Base-by-base conservation (phyloP, 768 basidiomycete genomes). In the Tulasnella sp. region DNA sequence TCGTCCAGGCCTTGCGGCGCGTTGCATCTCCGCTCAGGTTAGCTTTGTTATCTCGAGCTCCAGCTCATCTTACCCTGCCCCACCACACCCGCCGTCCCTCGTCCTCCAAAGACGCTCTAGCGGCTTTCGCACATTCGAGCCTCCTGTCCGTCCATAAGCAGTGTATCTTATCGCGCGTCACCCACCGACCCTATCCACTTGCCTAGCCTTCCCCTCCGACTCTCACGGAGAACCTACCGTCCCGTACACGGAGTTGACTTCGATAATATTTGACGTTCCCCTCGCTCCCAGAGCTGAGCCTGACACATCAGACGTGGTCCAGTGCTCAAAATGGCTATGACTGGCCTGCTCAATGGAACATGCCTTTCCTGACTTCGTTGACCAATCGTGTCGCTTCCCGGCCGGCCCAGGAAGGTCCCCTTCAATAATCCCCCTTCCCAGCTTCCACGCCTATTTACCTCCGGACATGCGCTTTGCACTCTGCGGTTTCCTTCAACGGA, bases 361-460 rank as follows among this genome's bases (percentile, higher is more conserved):
- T 64, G 60, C n/a, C 60, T 28, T 18, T 18, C 24, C 64, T 31
- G 28, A 5, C 24, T n/a, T 31, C 28, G 9, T 14, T 12, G 34
- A 20, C 64, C 64, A 69, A 69, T 69, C 64, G 28, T 22, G 2
- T 69, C 34, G 31, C 31, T 20, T 69, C 5, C 64, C 31, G 64
- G 64, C 24, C 18, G n/a, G 34, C 64, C 12, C 12, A 28, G 31
- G 64, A 69, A 69, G 64, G 46, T 46, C 46, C 28, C 64, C 64
- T 28, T 69, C 64, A 69, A 28, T 69, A 69, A 69, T 69, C 28
- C 12, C 11, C 9, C 64, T 37, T 28, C 34, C 64, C 8, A 37
- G 64, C 64, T 69, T 69, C 64, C 64, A 69, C 64, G 64, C 28
- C 64, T 69, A 69, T 37, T 69, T 69, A 69, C 28, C 64, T 69